Conservation (phyloP, 2,329 filamentous ascomycete genomes). For the Paraphoma sp. region DNA sequence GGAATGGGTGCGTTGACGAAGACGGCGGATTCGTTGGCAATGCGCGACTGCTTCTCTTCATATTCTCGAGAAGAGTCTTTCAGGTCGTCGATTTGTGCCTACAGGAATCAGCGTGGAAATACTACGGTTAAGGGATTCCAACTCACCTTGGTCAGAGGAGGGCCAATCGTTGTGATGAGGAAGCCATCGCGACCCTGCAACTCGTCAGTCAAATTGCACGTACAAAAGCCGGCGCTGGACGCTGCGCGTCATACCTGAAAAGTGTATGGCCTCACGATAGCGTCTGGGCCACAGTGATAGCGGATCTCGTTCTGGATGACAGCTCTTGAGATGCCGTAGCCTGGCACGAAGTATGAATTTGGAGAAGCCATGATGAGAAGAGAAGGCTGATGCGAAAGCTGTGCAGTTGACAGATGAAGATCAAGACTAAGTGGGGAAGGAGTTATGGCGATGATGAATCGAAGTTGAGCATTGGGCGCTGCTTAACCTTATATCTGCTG, state of each 20-base stretch:
- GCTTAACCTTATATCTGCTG: conserved; percentile 27
- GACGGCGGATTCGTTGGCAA: conserved; percentile 41
- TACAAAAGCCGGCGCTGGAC: conserved; percentile 1
- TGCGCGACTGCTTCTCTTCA: conserved; percentile 50
- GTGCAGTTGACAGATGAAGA: conserved; percentile 10
- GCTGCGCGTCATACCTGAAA: conserved; percentile 42
- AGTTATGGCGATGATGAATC: conserved; percentile 14
- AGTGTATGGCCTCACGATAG: conserved; percentile 52
- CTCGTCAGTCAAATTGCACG: conserved; percentile 20
- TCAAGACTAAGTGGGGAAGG: conserved; percentile 15
- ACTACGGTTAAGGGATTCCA: neutral
- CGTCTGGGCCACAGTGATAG: conserved; percentile 52
- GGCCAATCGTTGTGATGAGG: conserved; percentile 49
- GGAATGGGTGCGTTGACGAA: conserved; percentile 50
- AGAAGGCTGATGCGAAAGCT: neutral
- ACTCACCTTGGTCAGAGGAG: conserved; percentile 50
- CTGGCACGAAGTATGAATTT: conserved; percentile 52
- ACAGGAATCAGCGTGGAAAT: conserved; percentile 14
- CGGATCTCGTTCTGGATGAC: conserved; percentile 53
- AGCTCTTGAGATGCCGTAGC: conserved; percentile 51
- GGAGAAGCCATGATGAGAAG: conserved; percentile 29
- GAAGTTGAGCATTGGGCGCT: conserved; percentile 24
- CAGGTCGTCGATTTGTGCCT: conserved; percentile 53
- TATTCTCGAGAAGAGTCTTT: conserved; percentile 49
- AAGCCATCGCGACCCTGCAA: conserved; percentile 51